A percentile compares a stretch with the other conserved stretches of the same genome.
phyloP scores from a whole-genome alignment of 345 rosid genomes.

The Populus ilicifolia region DNA sequence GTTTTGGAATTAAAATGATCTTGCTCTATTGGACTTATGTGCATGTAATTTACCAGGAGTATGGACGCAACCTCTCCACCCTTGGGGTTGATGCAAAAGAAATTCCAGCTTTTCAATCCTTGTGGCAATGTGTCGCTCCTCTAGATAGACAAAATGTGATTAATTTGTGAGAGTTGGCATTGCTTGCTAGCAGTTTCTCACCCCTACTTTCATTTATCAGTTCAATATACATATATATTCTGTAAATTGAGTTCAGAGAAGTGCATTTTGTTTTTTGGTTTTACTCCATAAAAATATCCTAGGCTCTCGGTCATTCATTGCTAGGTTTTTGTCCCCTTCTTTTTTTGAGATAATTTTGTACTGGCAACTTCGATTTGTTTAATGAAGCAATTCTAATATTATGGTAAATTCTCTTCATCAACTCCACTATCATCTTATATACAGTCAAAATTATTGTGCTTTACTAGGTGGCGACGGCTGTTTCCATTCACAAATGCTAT shows the following conservation, averaged over 20 bases:
- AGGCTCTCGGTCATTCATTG: neutral
- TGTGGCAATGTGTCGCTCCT: constrained; percentile 96
- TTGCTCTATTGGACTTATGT: neutral
- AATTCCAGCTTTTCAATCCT: constrained; percentile 60
- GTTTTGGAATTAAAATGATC: neutral
- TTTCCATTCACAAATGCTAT: neutral
- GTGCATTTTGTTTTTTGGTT: neutral
- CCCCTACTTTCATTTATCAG: neutral
- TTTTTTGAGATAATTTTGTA: neutral
- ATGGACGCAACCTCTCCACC: constrained; percentile 64
- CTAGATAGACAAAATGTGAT: constrained; percentile 52
- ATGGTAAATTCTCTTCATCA: neutral
- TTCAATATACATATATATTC: neutral
- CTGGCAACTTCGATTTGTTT: neutral
- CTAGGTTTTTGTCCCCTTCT: neutral
- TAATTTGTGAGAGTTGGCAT: constrained; percentile 30
- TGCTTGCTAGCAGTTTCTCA: constrained; percentile 5
- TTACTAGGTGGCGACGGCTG: neutral
- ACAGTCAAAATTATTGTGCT: neutral
- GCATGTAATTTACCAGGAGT: constrained; percentile 49
- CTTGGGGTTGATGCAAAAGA: constrained; percentile 68
- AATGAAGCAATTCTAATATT: neutral
- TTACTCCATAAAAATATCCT: neutral
- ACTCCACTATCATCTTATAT: neutral
- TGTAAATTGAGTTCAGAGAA: neutral